Evolutionary conservation across 352 stramenopile species (phyloP), one percentile per base, ranked within the genome.

Genomic region (Globisporangium splendens): DNA sequence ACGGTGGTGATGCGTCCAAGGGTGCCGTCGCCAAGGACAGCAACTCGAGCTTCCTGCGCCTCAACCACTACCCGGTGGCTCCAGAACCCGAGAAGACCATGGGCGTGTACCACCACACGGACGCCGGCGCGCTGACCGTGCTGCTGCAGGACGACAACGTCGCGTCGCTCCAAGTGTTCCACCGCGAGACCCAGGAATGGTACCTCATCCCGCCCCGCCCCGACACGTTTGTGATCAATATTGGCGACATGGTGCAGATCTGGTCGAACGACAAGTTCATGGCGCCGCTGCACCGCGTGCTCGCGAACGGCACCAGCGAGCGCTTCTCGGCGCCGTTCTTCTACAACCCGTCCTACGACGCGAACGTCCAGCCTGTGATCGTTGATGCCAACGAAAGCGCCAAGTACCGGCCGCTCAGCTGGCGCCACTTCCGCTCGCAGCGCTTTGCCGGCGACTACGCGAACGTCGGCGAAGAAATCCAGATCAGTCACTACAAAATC

Each of bases 381-480:
- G 56, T 76, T 14, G 60, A 65, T 8, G 68, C 63, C 8, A 61
- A 48, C 4, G 65, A 81, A 3, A 65, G 59, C 49, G 28, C 28
- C 28, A 35, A 68, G 35, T 98, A 97, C 65, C 68, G 82, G 10
- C 63, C 86, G 20, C 28, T 96, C n/a, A 82, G 80, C 24, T 98
- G 89, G 84, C 83, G 80, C 31, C 90, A 97, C 54, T 98, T 95
- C 67, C 80, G 90, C 46, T 72, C 81, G 41, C 60, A 88, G 42
- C 83, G 93, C 20, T 96, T 97, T 77, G 81, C 88, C 31, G 91
- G 94, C 46, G 89, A 98, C 70, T 92, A 96, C 61, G 90, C 84
- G 5, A 86, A 98, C 74, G 59, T 91, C 22, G 94, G 94, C 21
- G 72, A 88, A n/a, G 94, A 98, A 58, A 91, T 97, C 59, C 91